Evolutionary conservation across 2,329 filamentous ascomycete species (phyloP), one percentile per base, ranked within the genome.

Genomic region (Trichoderma gracile): DNA sequence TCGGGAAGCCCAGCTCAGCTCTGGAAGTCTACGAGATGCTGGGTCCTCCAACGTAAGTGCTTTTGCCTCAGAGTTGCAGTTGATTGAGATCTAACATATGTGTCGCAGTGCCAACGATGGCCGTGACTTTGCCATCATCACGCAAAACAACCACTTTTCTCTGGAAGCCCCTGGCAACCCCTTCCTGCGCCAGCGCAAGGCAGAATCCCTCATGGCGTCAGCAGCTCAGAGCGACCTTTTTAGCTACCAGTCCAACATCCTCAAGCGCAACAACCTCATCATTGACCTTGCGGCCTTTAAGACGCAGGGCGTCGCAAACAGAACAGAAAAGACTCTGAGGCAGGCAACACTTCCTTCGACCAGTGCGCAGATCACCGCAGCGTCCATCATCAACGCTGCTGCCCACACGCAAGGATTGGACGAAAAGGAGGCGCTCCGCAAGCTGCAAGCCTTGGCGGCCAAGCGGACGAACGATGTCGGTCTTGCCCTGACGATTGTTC

Each of bases 391-490:
- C 60, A 78, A 91, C 70, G 92, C 92, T 14, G 92, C 93, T 43
- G 92, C 92, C 14, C 84, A 89, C 69, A 85, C 89, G 8, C 82
- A 87, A 53, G 84, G 86, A 42, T 77, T 82, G 68, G 82, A 82
- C 10, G 89, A 87, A 50, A 89, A 89, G 70, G 82, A 86, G 52
- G 87, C 89, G 5, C 78, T 96, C 40, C 91, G 89, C 73, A 81
- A 85, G 42, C 85, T 96, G 27, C 77, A 91, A 3, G 84, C 86
- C 1, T 76, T 93, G 14, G 79, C 94, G 7, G 88, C 92, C 70
- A 89, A 87, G 72, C 83, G 91, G 33, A 91, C 93, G 0, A 86
- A 86, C 66, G 92, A 97, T 73, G 80, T 97, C 23, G 94, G 93
- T 1, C 81, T 97, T 3, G 79, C 91, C 25, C 80, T 97, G 45